Evolutionary conservation across 169 alveolate species (phyloP), one percentile per base, ranked within the genome.

Genomic region (Eimeria nieschulzi): DNA sequence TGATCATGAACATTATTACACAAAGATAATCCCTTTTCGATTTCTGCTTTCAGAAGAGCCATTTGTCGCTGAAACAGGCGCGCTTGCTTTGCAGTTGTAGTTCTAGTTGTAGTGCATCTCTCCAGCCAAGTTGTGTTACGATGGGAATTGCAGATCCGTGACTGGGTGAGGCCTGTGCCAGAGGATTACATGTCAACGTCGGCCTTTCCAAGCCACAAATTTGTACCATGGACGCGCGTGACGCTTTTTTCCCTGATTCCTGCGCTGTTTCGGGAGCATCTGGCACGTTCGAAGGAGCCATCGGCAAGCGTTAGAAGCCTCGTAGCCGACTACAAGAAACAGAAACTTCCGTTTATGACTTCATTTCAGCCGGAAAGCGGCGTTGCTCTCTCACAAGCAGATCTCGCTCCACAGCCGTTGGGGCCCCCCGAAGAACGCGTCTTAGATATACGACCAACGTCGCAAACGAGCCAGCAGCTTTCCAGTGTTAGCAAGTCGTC

Each of bases 121-220:
- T 33, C 46, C 46, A 3, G 46, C 46, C 46, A 33, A 3, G 46
- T 33, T 33, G 46, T 33, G 68, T 59, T 12, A 19, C 68, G 46
- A 26, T 66, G 25, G 39, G 25, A 15, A 10, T 19, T 66, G 26
- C 73, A 80, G 87, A 61, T 80, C 33, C 87, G 87, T 12, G 87
- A 80, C 87, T 80, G 87, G 87, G 87, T 80, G 72, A 56, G 87
- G 75, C 87, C 87, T 3, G 87, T 80, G 51, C 55, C 72, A 0
- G 87, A 80, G 61, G 87, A 80, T 64, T 80, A 80, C 87, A 80
- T 80, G 87, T 80, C 87, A 5, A 80, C 87, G 1, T 21, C 56
- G 56, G 75, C 87, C 25, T 80, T 80, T 59, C 87, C 87, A 61
- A 80, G 87, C 87, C 87, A 80, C 75, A 71, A 71, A 6, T 80